Evolutionary conservation across 2,329 filamentous ascomycete genomes (phyloP), one percentile per base, ranked within the genome.

Genomic region (Didymella exigua): DNA sequence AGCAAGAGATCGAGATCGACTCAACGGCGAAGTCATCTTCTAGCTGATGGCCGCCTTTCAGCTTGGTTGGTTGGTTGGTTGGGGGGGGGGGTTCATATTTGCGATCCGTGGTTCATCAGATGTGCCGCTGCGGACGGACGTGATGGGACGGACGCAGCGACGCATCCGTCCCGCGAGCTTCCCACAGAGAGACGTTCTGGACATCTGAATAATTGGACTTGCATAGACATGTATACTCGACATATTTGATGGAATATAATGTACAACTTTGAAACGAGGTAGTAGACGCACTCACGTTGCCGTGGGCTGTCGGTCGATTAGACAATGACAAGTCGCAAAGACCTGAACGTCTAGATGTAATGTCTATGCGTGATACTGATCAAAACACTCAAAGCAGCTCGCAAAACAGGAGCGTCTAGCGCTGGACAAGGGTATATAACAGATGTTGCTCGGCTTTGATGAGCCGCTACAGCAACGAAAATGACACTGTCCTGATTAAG

Each of bases 371-470:
- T 36, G 3, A 24, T n/a, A 27, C 30, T 9, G n/a, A 38, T 30
- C 9, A 18, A 21, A 19, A 37, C 8, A 18, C 2, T 18, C 14
- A 38, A 27, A 26, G 19, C 1, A 24, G 47, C 23, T 36, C 18
- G 34, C 23, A 31, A 33, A 26, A 27, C 11, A n/a, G 24, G n/a
- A 9, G 41, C 41, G 31, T n/a, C 14, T 31, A 36, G 41, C 41
- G 46, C 52, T 50, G 19, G 30, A 50, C 23, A 47, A 24, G 52
- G 52, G 52, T 55, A 55, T 55, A 55, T 50, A 55, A 26, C 46
- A 55, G 18, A 19, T 37, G 29, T 31, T 50, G 38, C 48, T 50
- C 31, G 24, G 31, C 5, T 19, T 23, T 18, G 10, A 16, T 42
- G 16, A 53, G 21, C 30, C 23, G 42, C 36, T 24, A 14, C 33